These are phyloP conservation scores for Forsythia viridissima DNA, from an alignment of 257 asterid species.

Conservation along the genomic window DNA sequence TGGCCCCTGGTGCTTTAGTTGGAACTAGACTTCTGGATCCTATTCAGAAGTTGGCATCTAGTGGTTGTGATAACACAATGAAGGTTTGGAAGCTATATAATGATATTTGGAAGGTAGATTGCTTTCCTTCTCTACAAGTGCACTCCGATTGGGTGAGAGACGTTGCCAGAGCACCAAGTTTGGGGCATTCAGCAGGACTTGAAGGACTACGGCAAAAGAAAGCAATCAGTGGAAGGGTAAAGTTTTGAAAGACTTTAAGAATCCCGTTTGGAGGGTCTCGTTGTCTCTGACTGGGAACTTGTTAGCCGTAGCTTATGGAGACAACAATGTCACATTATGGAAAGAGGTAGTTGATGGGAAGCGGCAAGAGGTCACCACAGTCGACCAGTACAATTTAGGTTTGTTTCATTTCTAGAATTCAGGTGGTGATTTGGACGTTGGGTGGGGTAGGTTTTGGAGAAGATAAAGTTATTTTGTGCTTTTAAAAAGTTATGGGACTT, in stretches of 20 bases:
- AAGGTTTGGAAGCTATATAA: constrained; percentile 83
- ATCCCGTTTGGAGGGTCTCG: constrained; percentile 94
- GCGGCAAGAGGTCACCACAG: constrained; percentile 79
- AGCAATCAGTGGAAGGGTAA: constrained; percentile 88
- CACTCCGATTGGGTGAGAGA: constrained; percentile 93
- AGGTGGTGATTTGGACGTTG: too few relatives aligned
- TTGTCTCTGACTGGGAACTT: constrained; percentile 92
- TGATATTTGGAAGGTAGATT: constrained; percentile 87
- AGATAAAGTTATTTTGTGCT: too few relatives aligned
- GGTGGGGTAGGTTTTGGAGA: too few relatives aligned
- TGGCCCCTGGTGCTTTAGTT: constrained; percentile 77
- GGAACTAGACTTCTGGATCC: constrained; percentile 62
- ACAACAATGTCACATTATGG: constrained; percentile 73
- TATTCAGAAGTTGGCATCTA: constrained; percentile 85
- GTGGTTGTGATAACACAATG: constrained; percentile 87
- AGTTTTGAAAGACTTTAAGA: constrained; percentile 75
- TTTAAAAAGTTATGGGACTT: too few relatives aligned
- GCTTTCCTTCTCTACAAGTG: constrained; percentile 83
- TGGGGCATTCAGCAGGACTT: constrained; percentile 50
- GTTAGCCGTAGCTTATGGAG: constrained; percentile 90
- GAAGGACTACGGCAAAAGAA: constrained; percentile 71
- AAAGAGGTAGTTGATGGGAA: constrained; percentile 95
- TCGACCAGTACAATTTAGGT: constrained; percentile 52
- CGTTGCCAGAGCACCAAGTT: constrained; percentile 92
- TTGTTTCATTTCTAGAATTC: background rate